Evolutionary conservation across 768 basidiomycete genomes (phyloP), one percentile per base, ranked within the genome.

Genomic region (Aureoboletus auriporus): DNA sequence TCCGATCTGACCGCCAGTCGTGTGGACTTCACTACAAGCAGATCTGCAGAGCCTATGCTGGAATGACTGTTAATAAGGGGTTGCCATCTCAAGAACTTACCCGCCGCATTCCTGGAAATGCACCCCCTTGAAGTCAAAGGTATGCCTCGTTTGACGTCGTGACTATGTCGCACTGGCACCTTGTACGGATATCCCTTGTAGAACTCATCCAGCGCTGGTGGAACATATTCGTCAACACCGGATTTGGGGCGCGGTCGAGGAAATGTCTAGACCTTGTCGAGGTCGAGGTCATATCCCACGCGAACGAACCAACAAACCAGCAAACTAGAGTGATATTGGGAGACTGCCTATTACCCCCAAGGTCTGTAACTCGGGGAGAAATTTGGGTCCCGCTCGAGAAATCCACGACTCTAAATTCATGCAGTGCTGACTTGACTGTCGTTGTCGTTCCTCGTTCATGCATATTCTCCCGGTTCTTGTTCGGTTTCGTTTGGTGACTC

Each of bases 311-410:
- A 0, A 6, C 49, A 37, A 71, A 57, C 52, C 61, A 59, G 26
- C 71, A 73, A 49, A 70, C 67, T 12, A 68, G 62, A 38, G 66
- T 76, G 39, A 65, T 71, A 5, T 63, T 68, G 38, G n/a, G 74
- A 78, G 54, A 60, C 71, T n/a, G 43, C 67, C 69, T 10, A 76
- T 78, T 42, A 73, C 67, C 0, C 67, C 0, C 62, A 70, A 64
- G 77, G 79, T 79, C 48, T 39, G 65, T 56, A 20, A 20, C 16
- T 23, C 4, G 4, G n/a, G 20, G 20, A 23, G 20, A 23, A 23
- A 23, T 23, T 23, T 23, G 20, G 20, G 20, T 23, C 20, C 20
- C 20, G 4, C 2, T 23, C 20, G 20, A n/a, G n/a, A n/a, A 4
- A 23, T 23, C 20, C 20, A n/a, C 20, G 20, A 23, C 20, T 23